Conservation (phyloP, 2,329 filamentous ascomycete species). For the Neopestalotiopsis rosae region DNA sequence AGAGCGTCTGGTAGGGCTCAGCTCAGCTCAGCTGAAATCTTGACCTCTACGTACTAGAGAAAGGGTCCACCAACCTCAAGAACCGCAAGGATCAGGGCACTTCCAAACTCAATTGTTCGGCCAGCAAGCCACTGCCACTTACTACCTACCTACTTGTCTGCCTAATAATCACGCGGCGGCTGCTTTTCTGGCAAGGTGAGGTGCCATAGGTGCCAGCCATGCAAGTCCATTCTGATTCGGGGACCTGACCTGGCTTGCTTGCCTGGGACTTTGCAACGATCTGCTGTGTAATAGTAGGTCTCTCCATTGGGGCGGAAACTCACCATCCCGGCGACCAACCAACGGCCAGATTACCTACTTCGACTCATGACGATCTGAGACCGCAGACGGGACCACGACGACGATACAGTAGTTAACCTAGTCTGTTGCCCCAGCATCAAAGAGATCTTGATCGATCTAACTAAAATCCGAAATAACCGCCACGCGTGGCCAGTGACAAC, state of each 20-base stretch:
- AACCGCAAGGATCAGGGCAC: not conserved
- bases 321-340: not conserved
- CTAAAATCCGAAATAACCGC: not conserved
- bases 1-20: not conserved
- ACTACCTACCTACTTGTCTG: not conserved
- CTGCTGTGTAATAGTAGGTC: not conserved
- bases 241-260: too few species aligned
- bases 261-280: not conserved
- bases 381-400: not conserved
- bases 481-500: not conserved
- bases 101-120: not conserved
- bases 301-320: not conserved
- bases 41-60: not conserved
- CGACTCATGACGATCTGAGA: not conserved
- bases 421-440: not conserved
- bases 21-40: slow-evolving; percentile 5
- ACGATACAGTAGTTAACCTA: not conserved
- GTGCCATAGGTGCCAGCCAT: too few species aligned
- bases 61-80: slow-evolving; percentile 4
- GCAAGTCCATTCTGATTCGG: not conserved
- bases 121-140: not conserved
- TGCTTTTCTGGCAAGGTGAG: not conserved
- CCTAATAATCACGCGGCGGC: not conserved
- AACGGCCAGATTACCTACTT: not conserved
- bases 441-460: not conserved